phyloP scores from a whole-genome alignment of 176 grass and related monocot species.

The Ensete glaucum region DNA sequence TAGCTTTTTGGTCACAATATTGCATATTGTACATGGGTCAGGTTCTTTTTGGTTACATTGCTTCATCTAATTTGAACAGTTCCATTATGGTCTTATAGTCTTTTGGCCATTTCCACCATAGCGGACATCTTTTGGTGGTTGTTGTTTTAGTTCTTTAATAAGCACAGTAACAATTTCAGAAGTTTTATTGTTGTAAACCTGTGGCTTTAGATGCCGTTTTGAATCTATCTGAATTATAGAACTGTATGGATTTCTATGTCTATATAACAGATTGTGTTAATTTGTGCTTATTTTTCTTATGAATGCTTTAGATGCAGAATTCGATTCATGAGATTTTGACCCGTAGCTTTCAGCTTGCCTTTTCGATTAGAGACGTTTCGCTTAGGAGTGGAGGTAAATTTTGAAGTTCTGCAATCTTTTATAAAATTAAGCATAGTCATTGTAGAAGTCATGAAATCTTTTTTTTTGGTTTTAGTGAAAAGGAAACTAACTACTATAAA shows the following conservation, averaged over 20 bases:
- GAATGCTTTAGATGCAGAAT: constrained; percentile 37
- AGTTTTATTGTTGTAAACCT: not conserved
- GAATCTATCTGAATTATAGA: not conserved
- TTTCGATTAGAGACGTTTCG: constrained; percentile 79
- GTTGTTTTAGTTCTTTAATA: not conserved
- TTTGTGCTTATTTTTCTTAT: constrained; percentile 16
- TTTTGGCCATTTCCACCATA: not conserved
- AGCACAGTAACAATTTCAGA: not conserved
- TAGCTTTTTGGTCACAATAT: too few species aligned
- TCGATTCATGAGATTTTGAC: constrained; percentile 58
- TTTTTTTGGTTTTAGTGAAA: too few species aligned
- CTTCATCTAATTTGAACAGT: too few species aligned
- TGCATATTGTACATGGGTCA: too few species aligned
- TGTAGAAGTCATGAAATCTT: not conserved
- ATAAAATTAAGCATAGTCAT: not conserved
- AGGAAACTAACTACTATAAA: not conserved
- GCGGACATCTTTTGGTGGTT: not conserved
- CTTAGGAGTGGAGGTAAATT: constrained; percentile 49
- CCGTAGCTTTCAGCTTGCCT: constrained; percentile 89
- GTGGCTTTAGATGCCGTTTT: not conserved
- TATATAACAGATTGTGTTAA: not conserved
- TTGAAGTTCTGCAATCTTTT: not conserved
- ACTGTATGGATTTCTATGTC: not conserved
- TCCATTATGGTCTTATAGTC: not conserved
- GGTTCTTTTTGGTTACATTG: too few species aligned